These are phyloP conservation scores for Diaporthe capsici DNA, from an alignment of 2,329 filamentous ascomycete genomes.

Conservation along the genomic window DNA sequence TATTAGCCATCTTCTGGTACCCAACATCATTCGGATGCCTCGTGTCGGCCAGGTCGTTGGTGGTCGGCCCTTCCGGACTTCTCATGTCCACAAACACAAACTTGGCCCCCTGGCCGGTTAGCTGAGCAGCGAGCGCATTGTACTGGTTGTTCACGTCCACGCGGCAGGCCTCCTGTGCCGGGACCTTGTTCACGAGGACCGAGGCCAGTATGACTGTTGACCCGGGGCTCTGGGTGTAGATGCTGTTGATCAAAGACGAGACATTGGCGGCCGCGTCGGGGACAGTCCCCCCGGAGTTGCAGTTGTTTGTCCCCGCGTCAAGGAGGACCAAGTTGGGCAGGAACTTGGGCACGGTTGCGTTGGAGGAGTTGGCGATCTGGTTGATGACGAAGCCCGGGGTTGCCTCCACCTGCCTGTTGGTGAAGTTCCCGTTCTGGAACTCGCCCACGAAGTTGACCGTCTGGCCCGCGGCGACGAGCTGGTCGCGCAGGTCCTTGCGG, in stretches of 20 bases:
- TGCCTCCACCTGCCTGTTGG: slow-evolving; percentile 45
- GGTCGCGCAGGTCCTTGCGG: slow-evolving; percentile 44
- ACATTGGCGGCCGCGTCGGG: slow-evolving; percentile 44
- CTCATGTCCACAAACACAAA: slow-evolving; percentile 46
- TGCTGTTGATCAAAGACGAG: slow-evolving; percentile 42
- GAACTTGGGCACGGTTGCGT: slow-evolving; percentile 40
- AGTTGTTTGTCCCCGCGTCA: slow-evolving; percentile 47
- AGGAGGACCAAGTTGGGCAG: slow-evolving; percentile 45
- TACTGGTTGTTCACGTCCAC: slow-evolving; percentile 45
- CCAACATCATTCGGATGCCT: slow-evolving; percentile 47
- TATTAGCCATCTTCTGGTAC: slow-evolving; percentile 46
- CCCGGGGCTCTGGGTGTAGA: slow-evolving; percentile 44
- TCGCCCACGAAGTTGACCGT: slow-evolving; percentile 46
- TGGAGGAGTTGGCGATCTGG: slow-evolving; percentile 44
- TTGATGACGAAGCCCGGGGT: slow-evolving; percentile 44
- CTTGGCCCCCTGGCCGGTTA: slow-evolving; percentile 39
- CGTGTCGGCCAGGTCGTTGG: slow-evolving; percentile 43
- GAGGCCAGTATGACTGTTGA: slow-evolving; percentile 47
- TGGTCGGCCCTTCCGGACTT: slow-evolving; percentile 42
- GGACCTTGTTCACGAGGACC: slow-evolving; percentile 45
- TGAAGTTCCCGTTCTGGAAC: slow-evolving; percentile 43
- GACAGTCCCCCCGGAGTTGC: slow-evolving; percentile 43
- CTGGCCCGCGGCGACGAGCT: slow-evolving; percentile 41
- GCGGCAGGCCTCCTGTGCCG: slow-evolving; percentile 43
- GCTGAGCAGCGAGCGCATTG: slow-evolving; percentile 34